Percentiles rank a stretch among this genome's conserved stretches.
Evolutionary conservation across 2,329 filamentous ascomycete genomes (phyloP).

Genomic region (Diaporthe sp.): DNA sequence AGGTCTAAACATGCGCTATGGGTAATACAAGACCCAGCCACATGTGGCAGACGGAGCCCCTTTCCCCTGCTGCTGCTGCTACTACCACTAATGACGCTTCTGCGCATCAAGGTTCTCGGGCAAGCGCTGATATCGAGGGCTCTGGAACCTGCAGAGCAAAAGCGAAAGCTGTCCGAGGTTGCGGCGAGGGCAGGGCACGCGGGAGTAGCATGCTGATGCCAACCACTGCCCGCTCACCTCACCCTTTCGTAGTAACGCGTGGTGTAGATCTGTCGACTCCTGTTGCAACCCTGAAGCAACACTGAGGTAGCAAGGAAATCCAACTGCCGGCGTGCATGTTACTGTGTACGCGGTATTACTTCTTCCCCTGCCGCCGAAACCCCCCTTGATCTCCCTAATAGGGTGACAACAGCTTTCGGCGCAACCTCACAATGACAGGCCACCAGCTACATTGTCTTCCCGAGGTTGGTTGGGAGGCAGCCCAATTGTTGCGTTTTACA

Average conservation of each 20-base stretch:
- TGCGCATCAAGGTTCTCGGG: background rate
- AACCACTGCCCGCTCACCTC: background rate
- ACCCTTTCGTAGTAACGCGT: background rate
- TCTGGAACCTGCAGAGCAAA: background rate
- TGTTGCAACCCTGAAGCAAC: background rate
- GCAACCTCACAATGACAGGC: background rate
- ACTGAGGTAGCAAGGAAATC: background rate
- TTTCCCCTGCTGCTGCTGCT: background rate
- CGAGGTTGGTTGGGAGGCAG: background rate
- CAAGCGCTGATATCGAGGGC: background rate
- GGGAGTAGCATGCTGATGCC: background rate
- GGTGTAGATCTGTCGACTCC: background rate
- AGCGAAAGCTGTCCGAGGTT: background rate
- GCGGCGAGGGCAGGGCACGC: background rate
- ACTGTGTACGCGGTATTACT: background rate
- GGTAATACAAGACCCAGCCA: background rate
- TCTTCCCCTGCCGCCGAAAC: background rate
- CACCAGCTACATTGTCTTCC: background rate
- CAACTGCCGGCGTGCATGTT: constrained; percentile 7
- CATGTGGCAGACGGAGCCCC: background rate
- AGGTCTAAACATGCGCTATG: background rate
- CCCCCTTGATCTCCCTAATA: background rate
- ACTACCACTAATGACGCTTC: background rate
- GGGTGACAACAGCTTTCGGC: background rate
- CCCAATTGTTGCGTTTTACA: background rate